Base-by-base conservation (phyloP, 805 yeast species). In the Pichia deserticola region DNA sequence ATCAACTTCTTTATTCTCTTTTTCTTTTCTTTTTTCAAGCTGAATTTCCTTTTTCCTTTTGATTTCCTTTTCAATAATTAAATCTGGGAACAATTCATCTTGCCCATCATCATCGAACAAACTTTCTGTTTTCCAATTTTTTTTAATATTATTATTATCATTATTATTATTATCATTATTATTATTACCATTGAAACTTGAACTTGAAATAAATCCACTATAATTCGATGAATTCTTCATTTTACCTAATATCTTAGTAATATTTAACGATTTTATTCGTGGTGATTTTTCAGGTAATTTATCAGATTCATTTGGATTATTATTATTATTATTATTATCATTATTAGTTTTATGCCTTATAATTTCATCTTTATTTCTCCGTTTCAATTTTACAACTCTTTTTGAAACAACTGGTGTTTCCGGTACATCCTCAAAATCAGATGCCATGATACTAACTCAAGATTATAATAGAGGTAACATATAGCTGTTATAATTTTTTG, bases 51-150 rank as follows among this genome's bases (percentile, higher is more conserved):
- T 44, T 36, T 15, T 40, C 25, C 30, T 29, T 30, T 33, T 36
- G n/a, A 25, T 33, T 29, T 42, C 45, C 6, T 28, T 38, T 13
- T 45, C 41, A 12, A 13, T 40, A 15, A 13, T 25, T 3, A 36
- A 12, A 6, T 29, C 34, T 10, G 45, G 30, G 33, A 43, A 39
- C 9, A 38, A 13, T n/a, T 44, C 47, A 35, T 42, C 42, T 12
- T 40, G 40, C 7, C 47, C 48, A 27, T 44, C 44, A 27, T 44
- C 50, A 27, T 47, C 51, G 32, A 52, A 53, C 9, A 50, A 11
- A 27, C 49, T 47, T 5, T 42, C 45, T 8, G 48, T 28, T 36
- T 41, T 46, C 40, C 48, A 36, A 29, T 36, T 20, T 3, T 35
- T 28, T 7, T 25, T 10, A 25, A 7, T 33, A 12, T 25, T 28